Evolutionary conservation across 768 basidiomycete genomes (phyloP).

Genomic region (Gyrodon lividus): DNA sequence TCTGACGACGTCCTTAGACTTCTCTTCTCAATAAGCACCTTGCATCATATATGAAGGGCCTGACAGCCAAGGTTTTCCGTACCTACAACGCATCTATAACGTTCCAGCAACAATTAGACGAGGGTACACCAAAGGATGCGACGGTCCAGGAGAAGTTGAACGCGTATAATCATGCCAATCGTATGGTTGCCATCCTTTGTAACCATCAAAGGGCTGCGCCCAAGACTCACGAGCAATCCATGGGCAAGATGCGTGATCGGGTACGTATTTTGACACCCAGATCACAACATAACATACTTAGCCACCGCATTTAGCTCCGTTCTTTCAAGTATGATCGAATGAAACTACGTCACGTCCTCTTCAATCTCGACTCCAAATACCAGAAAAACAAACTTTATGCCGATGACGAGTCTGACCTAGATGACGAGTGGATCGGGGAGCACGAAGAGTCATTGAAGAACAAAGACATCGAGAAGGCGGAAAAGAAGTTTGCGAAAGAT

Average conservation of each 20-base stretch:
- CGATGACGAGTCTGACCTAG: conserved; percentile 89
- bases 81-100: conserved; percentile 98
- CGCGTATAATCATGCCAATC: conserved; percentile 96
- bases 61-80: conserved; percentile 99
- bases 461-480: conserved; percentile 84
- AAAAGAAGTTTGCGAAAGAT: conserved; percentile 94
- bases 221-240: conserved; percentile 89
- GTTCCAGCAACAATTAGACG: conserved; percentile 88
- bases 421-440: conserved; percentile 83
- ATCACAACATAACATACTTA: conserved; percentile 3
- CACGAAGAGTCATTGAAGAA: conserved; percentile 77
- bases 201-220: conserved; percentile 97
- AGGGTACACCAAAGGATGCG: conserved; percentile 62
- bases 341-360: conserved; percentile 90
- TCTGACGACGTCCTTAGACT: conserved; percentile 50
- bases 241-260: conserved; percentile 93
- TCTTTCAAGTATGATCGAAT: conserved; percentile 94
- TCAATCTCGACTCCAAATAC: conserved; percentile 72
- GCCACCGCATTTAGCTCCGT: conserved; percentile 56
- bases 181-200: conserved; percentile 95
- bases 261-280: conserved; percentile 41
- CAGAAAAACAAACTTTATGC: conserved; percentile 79
- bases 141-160: conserved; percentile 95
- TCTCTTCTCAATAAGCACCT: conserved; percentile 88
- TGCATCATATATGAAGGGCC: conserved; percentile 90